Evolutionary conservation across 2,329 filamentous ascomycete species (phyloP).

Genomic region (Clathrospora elynae): DNA sequence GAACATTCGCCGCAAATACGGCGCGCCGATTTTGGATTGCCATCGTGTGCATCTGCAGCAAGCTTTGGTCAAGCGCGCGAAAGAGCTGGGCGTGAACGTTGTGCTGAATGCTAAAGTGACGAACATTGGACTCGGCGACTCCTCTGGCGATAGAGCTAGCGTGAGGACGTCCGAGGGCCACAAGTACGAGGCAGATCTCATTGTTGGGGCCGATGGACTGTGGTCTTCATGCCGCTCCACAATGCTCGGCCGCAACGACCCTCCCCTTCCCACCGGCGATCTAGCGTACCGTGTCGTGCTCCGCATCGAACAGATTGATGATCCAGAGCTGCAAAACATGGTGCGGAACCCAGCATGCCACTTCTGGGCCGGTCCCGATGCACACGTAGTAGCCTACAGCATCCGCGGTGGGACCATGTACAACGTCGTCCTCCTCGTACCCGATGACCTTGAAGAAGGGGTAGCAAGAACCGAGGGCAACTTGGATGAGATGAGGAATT

Average conservation of each 20-base stretch:
- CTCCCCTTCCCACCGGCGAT: constrained; percentile 61
- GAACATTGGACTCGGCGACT: constrained; percentile 55
- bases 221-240: constrained; percentile 63
- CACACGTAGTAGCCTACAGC: constrained; percentile 68
- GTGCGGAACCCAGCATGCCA: constrained; percentile 59
- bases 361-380: constrained; percentile 67
- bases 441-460: constrained; percentile 64
- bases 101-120: constrained; percentile 56
- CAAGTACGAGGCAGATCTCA: constrained; percentile 57
- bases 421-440: constrained; percentile 69
- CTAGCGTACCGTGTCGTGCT: constrained; percentile 68
- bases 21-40: constrained; percentile 63
- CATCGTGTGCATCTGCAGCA: constrained; percentile 67
- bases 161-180: constrained; percentile 51
- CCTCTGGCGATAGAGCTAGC: constrained; percentile 36
- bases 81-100: constrained; percentile 59
- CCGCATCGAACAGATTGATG: constrained; percentile 56
- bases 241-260: constrained; percentile 24
- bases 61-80: constrained; percentile 58
- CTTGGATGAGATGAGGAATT: constrained; percentile 63
- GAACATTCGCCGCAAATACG: constrained; percentile 61
- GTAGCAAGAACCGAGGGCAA: constrained; percentile 60
- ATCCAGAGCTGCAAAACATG: constrained; percentile 58
- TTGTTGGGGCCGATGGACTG: constrained; percentile 68
- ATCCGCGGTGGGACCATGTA: constrained; percentile 64